These are phyloP conservation scores for Aspergillus nomiae DNA, from an alignment of 2,329 filamentous ascomycete genomes.

Conservation along the genomic window DNA sequence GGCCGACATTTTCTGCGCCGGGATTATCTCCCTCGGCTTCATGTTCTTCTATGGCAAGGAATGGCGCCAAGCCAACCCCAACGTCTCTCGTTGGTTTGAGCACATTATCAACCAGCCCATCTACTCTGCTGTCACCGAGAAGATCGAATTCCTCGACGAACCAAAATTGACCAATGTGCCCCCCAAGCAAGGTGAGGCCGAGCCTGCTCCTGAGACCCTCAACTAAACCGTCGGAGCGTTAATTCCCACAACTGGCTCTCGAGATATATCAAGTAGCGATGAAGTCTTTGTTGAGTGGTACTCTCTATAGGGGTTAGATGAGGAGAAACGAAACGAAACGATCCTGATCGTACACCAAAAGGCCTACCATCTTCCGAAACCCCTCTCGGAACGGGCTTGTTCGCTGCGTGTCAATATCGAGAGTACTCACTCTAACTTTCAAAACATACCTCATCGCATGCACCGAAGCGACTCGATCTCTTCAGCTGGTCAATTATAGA, in stretches of 20 bases:
- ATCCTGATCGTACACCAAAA: background rate
- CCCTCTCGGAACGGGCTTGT: background rate
- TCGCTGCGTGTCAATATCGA: background rate
- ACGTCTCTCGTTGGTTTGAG: slow-evolving; percentile 10
- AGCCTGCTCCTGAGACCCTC: background rate
- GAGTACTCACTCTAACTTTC: slow-evolving; percentile 2
- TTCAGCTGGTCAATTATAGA: background rate
- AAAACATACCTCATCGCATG: background rate
- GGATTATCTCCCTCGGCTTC: slow-evolving; percentile 7
- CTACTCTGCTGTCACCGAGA: slow-evolving; percentile 5
- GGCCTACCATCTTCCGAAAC: background rate
- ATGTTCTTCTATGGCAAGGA: slow-evolving; percentile 6
- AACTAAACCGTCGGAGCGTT: background rate
- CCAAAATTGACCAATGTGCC: slow-evolving; percentile 3
- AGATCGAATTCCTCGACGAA: slow-evolving; percentile 3
- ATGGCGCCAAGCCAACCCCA: slow-evolving; percentile 5
- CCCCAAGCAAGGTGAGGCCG: slow-evolving; percentile 2
- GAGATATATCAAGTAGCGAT: background rate
- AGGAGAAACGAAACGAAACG: slow-evolving; percentile 3
- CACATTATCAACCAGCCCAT: slow-evolving; percentile 4
- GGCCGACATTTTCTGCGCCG: slow-evolving; percentile 9
- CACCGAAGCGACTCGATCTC: background rate
- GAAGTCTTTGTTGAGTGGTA: background rate
- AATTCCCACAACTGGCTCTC: background rate
- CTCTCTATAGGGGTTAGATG: background rate